These are phyloP conservation scores for Solanum rostratum DNA, from an alignment of 257 asterid genomes.

Conservation along the genomic window DNA sequence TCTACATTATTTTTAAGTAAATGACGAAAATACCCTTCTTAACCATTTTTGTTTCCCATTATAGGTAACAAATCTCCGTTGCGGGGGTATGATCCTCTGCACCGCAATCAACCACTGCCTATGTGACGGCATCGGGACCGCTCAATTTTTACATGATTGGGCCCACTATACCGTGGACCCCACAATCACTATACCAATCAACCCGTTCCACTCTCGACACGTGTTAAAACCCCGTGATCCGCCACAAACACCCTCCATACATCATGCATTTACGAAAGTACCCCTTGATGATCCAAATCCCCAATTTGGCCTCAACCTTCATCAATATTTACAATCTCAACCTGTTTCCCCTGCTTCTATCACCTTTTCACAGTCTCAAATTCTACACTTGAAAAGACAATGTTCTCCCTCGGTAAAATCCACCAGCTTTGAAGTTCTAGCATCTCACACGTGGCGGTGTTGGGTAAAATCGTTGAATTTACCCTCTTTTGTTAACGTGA, in stretches of 20 bases:
- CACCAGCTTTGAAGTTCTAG: constrained; percentile 62
- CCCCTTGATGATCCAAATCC: neutral
- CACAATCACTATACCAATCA: constrained; percentile 7
- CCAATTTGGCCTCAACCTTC: constrained; percentile 19
- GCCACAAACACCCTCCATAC: constrained; percentile 24
- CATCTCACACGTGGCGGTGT: constrained; percentile 78
- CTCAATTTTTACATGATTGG: constrained; percentile 80
- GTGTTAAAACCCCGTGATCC: constrained; percentile 50
- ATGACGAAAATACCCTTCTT: neutral
- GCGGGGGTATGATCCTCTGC: constrained; percentile 75
- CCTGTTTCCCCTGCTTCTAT: constrained; percentile 47
- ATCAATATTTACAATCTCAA: constrained; percentile 40
- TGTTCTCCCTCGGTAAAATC: constrained; percentile 54
- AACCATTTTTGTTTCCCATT: neutral
- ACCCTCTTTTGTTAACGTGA: constrained; percentile 21
- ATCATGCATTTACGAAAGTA: constrained; percentile 30
- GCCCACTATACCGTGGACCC: constrained; percentile 44
- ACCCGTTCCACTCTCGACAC: constrained; percentile 59
- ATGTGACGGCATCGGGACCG: constrained; percentile 74
- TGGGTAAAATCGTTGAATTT: constrained; percentile 56
- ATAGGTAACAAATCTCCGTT: constrained; percentile 62
- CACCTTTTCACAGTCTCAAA: constrained; percentile 41
- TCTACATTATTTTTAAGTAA: neutral
- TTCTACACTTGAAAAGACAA: constrained; percentile 49
- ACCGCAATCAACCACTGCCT: constrained; percentile 65